phyloP scores from a whole-genome alignment of 768 basidiomycete genomes.

The Leucosporidium yakuticum region DNA sequence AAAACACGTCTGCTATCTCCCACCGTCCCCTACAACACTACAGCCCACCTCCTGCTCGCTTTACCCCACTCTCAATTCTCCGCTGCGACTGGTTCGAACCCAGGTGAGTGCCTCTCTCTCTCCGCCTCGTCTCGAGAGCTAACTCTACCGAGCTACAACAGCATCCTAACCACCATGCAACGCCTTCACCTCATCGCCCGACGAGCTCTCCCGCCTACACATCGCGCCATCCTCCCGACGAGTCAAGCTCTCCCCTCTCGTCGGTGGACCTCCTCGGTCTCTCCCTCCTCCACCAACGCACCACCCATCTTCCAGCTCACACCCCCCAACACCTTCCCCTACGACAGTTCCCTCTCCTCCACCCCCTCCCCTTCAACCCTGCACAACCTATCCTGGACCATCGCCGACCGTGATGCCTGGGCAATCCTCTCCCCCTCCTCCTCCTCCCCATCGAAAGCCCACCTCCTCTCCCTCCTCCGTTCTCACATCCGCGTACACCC shows the following conservation, averaged over 20 bases:
- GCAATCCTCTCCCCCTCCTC: constrained; percentile 25
- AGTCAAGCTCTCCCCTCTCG: no score
- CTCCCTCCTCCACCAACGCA: neutral
- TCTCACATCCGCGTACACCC: constrained; percentile 26
- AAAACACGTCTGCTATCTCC: no score
- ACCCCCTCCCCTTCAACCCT: constrained; percentile 14
- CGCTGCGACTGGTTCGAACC: no score
- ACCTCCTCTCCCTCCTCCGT: constrained; percentile 15
- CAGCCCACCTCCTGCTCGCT: no score
- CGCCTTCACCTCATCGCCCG: no score
- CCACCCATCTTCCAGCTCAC: constrained; percentile 17
- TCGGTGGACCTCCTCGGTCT: neutral
- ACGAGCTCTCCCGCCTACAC: no score
- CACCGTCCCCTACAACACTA: no score
- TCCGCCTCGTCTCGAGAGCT: no score
- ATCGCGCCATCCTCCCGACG: neutral
- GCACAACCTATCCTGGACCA: constrained; percentile 4
- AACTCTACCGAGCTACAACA: no score
- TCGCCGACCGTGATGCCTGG: constrained; percentile 19
- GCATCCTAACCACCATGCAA: no score
- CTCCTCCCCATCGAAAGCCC: constrained; percentile 1
- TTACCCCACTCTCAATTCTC: no score
- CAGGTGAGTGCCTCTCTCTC: no score
- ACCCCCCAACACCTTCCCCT: constrained; percentile 20
- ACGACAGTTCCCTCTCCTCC: constrained; percentile 13